Evolutionary conservation across 345 rosid genomes (phyloP).

Genomic region (Rubroshorea leprosula): DNA sequence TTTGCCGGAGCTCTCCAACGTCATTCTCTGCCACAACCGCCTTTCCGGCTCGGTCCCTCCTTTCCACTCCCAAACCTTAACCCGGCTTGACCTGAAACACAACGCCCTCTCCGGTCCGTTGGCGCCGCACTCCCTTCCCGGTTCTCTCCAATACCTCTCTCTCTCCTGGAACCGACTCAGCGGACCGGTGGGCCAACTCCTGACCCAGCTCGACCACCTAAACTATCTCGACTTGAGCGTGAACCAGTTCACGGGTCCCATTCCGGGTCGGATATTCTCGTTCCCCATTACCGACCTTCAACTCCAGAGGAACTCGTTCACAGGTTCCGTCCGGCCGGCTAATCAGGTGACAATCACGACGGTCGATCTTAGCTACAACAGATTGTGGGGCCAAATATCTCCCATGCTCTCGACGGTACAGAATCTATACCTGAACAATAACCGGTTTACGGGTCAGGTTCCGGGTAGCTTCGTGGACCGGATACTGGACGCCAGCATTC

Average conservation of each 20-base stretch:
- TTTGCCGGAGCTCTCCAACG: conserved; percentile 59
- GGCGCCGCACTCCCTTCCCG: conserved; percentile 44
- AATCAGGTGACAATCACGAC: conserved; percentile 52
- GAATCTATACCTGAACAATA: conserved; percentile 75
- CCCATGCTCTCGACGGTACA: conserved; percentile 77
- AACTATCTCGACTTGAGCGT: conserved; percentile 74
- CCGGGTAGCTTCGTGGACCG: conserved; percentile 79
- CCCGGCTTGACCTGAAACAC: conserved; percentile 75
- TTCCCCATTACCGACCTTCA: conserved; percentile 71
- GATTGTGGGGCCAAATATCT: conserved; percentile 67
- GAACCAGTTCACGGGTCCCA: conserved; percentile 66
- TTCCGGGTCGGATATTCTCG: conserved; percentile 50
- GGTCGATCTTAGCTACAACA: conserved; percentile 81
- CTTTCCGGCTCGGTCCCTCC: conserved; percentile 72
- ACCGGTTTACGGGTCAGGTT: conserved; percentile 79
- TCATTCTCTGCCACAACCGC: conserved; percentile 77
- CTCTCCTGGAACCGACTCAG: conserved; percentile 62
- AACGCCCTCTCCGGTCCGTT: conserved; percentile 72
- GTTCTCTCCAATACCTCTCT: conserved; percentile 77
- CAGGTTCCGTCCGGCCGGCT: conserved; percentile 53
- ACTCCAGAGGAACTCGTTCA: conserved; percentile 63
- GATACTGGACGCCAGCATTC: conserved; percentile 55
- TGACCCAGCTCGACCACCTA: conserved; percentile 53
- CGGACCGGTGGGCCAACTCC: conserved; percentile 59
- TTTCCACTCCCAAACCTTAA: conserved; percentile 50